A percentile compares a stretch with the other conserved stretches of the same genome.
Evolutionary conservation across 257 asterid genomes (phyloP).

Genomic region (Cynanchum wilfordii): DNA sequence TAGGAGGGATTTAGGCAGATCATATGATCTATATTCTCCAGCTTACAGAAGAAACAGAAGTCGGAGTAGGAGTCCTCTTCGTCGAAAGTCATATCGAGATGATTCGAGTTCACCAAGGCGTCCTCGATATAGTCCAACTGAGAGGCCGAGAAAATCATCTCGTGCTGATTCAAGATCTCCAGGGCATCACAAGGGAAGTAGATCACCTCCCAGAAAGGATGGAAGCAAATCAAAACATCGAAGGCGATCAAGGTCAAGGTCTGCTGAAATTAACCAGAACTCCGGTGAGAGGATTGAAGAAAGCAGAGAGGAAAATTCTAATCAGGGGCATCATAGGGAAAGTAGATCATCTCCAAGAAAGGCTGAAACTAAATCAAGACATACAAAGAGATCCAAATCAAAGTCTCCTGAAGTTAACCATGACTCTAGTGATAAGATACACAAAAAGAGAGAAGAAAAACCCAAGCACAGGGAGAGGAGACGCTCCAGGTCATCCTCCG

Average conservation of each 20-base stretch:
- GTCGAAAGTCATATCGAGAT: constrained; percentile 52
- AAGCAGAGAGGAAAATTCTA: constrained; percentile 30
- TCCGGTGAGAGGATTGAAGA: constrained; percentile 47
- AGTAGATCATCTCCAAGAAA: constrained; percentile 61
- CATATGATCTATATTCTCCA: constrained; percentile 45
- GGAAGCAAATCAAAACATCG: constrained; percentile 52
- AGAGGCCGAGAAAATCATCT: constrained; percentile 49
- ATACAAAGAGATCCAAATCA: constrained; percentile 66
- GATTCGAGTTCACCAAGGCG: constrained; percentile 59
- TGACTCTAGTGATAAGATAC: constrained; percentile 45
- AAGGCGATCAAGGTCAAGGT: constrained; percentile 67
- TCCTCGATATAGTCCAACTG: constrained; percentile 46
- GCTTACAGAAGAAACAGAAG: constrained; percentile 71
- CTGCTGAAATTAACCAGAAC: constrained; percentile 53
- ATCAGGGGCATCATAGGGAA: constrained; percentile 48
- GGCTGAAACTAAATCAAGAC: constrained; percentile 49
- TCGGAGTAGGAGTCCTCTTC: constrained; percentile 66
- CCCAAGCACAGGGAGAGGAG: constrained; percentile 43
- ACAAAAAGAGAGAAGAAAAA: constrained; percentile 41
- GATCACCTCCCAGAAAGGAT: constrained; percentile 57
- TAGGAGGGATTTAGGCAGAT: constrained; percentile 52
- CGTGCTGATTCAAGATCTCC: constrained; percentile 66
- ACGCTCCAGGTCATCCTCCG: constrained; percentile 54
- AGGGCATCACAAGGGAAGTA: constrained; percentile 49
- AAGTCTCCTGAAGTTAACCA: constrained; percentile 58